Evolutionary conservation across 495 filamentous ascomycete genomes (phyloP), one percentile per base, ranked within the genome.

Genomic region (Neurospora sp.): DNA sequence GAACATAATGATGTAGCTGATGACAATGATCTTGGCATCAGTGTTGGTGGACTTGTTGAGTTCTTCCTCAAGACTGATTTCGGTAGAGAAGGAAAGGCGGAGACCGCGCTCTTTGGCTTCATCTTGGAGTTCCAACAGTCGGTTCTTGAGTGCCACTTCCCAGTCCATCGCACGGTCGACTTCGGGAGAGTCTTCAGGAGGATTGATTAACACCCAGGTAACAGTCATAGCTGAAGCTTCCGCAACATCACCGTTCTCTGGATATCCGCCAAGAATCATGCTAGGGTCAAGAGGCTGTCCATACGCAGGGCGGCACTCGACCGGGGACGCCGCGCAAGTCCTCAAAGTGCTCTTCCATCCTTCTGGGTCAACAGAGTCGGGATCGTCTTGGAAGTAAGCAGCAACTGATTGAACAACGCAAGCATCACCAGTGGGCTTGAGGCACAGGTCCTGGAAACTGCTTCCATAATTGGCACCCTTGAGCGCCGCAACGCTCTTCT

Each of bases 1-100:
- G 79, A 99, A 98, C 96, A 99, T 99, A 82, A 97, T 92, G 74
- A 98, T 88, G 83, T 99, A 99, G 84, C 95, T 98, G 82, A 98
- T 92, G 54, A 96, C 91, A 17, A 99, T 90, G 75, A 99, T 98
- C 81, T 95, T 97, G 24, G 94, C 96, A 81, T 99, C 96, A 3
- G 96, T 98, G 80, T 99, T 99, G 42, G 93, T 97, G 13, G 92
- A 94, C 81, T 98, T 97, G 83, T 97, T 99, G 69, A 94, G 85
- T 78, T 99, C 96, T 79, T 97, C 87, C 78, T 98, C 95, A 39
- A 99, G 81, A 78, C 93, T 96, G 76, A 94, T 91, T 82, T 99
- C 96, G 10, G 96, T 96, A 28, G 90, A 96, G 84, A 97, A 99
- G 9, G 93, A 97, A 59, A 99, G 86, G 48, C 96, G 87, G 11